Evolutionary conservation across 768 basidiomycete species (phyloP), one percentile per base, ranked within the genome.

Genomic region (Hypholoma fasciculare): DNA sequence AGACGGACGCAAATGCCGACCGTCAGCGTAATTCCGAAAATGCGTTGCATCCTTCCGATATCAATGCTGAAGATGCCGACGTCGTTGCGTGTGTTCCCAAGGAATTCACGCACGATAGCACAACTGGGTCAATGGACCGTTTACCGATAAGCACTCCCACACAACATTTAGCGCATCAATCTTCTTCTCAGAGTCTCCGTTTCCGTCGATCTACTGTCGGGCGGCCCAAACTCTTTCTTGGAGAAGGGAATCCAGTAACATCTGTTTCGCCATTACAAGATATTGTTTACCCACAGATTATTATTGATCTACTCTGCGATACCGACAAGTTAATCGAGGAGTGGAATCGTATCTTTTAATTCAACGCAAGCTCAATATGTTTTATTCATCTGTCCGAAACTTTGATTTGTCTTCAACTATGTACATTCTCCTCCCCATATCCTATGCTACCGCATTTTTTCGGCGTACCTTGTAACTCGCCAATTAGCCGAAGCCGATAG

Each of bases 301-400:
- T 78, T 17, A 49, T 71, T 38, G 65, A 72, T 38, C 60, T 79
- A 13, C 62, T 79, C 23, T 57, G 52, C 9, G 73, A 76, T 38
- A 63, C 77, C 3, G 74, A 79, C 46, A 54, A 61, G 43, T 73
- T 67, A 9, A 71, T 75, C 56, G 59, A 51, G 49, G 69, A 71
- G 56, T 78, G 76, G 76, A 62, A 48, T 38, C 19, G 38, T 30
- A 47, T 49, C 26, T 61, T 26, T 20, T 58, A 44, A 26, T 42
- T 47, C 47, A 20, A n/a, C 19, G 30, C 30, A 27, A 19, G 43
- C 14, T 37, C 49, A 40, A 37, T 42, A 39, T 47, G 7, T 27
- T 36, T 23, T 44, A 51, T 49, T 56, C 38, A 23, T 48, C 16
- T 47, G 26, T 17, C 34, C 40, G 16, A 17, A 44, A 37, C 19